Percentiles rank a stretch among this genome's conserved stretches.
Conservation (phyloP, 495 filamentous ascomycete genomes). For the Hypoxylon lienhwacheense region DNA sequence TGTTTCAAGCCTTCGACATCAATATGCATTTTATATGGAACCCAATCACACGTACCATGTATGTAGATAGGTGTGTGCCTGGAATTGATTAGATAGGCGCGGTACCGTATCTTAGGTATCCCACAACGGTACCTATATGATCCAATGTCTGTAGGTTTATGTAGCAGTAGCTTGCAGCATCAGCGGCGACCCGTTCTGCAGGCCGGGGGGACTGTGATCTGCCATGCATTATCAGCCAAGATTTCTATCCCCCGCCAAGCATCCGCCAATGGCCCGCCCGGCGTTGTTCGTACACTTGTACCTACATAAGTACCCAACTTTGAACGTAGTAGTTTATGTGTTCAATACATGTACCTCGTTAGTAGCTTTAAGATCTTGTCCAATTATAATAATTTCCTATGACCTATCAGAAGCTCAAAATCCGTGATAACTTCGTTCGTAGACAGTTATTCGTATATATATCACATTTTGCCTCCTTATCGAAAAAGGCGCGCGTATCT, state of each 20-base stretch:
- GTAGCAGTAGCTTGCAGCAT: slow-evolving; percentile 34
- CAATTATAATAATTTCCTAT: slow-evolving; percentile 5
- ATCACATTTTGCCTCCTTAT: too few species aligned
- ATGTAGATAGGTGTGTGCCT: slow-evolving; percentile 21
- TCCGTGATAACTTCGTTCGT: slow-evolving; percentile 22
- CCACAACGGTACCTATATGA: too few species aligned
- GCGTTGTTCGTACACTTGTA: too few species aligned
- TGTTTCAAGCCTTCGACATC: slow-evolving; percentile 11
- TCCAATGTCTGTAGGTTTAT: too few species aligned
- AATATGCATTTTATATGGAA: slow-evolving; percentile 10
- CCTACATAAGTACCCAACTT: too few species aligned
- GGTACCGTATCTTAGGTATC: too few species aligned
- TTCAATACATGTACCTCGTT: too few species aligned
- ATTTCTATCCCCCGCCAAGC: slow-evolving; percentile 22
- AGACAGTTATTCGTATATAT: slow-evolving; percentile 22
- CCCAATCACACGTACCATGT: slow-evolving; percentile 14
- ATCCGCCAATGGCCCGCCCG: slow-evolving; percentile 18
- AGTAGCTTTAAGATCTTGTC: slow-evolving; percentile 15
- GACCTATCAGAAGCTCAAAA: slow-evolving; percentile 19
- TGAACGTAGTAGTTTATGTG: too few species aligned
- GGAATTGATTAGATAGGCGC: slow-evolving; percentile 35
- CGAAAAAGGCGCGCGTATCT: too few species aligned
- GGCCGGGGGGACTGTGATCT: slow-evolving; percentile 30
- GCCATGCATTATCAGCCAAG: slow-evolving; percentile 36
- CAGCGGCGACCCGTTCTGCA: slow-evolving; percentile 26